A percentile compares a stretch with the other conserved stretches of the same genome.
Evolutionary conservation across 495 filamentous ascomycete species (phyloP).

Genomic region (Wilcoxina mikolae): DNA sequence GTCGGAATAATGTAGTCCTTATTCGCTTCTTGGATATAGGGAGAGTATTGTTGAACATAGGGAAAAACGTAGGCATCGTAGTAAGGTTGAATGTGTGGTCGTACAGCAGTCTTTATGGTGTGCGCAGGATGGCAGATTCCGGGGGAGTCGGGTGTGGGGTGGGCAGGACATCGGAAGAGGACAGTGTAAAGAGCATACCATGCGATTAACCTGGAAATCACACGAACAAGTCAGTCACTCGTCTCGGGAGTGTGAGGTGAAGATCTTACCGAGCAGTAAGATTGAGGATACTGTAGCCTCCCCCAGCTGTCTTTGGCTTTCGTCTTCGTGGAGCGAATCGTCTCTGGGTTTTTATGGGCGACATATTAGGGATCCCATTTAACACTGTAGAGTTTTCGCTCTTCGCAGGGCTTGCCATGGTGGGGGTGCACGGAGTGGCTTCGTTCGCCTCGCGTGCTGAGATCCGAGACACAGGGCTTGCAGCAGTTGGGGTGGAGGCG

Average conservation of each 20-base stretch:
- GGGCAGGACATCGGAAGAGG: constrained; percentile 67
- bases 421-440: too few relatives aligned
- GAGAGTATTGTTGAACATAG: constrained; percentile 63
- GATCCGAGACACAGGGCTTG: too few relatives aligned
- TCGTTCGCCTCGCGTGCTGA: too few relatives aligned
- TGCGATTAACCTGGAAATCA: constrained; percentile 46
- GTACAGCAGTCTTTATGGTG: constrained; percentile 46
- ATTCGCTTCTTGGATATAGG: constrained; percentile 39
- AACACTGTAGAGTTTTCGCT: too few relatives aligned
- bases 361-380: too few relatives aligned
- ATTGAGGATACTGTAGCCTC: constrained; percentile 32
- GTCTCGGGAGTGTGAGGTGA: neutral
- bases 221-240: neutral
- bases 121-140: constrained; percentile 76
- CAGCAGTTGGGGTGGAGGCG: too few relatives aligned
- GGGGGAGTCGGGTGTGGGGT: constrained; percentile 52
- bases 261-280: constrained; percentile 46
- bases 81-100: constrained; percentile 71
- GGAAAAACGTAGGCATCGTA: constrained; percentile 71
- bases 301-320: neutral
- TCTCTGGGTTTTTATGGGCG: too few relatives aligned
- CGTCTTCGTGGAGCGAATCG: too few relatives aligned
- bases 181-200: constrained; percentile 78
- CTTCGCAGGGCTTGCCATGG: too few relatives aligned
- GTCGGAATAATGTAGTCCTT: constrained; percentile 21